Conservation (phyloP, 306 rosid genomes). For the Lablab purpureus region DNA sequence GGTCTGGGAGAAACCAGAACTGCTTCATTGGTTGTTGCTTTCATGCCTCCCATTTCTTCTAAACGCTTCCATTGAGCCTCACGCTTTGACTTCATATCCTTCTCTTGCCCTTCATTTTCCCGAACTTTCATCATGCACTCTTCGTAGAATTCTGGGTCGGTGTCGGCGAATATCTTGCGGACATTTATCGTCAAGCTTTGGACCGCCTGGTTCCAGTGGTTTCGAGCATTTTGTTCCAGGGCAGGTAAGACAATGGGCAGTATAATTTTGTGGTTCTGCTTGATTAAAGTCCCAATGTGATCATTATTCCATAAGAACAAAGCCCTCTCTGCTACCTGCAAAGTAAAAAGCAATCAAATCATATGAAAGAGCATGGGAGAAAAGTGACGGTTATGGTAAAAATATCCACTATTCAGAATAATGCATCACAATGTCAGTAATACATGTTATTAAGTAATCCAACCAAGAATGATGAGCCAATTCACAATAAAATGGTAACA, state of each 20-base stretch:
- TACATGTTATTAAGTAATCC: neutral
- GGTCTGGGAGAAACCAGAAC: constrained; percentile 78
- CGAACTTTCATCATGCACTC: constrained; percentile 77
- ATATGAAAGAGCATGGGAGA: constrained; percentile 3
- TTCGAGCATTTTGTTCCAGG: constrained; percentile 73
- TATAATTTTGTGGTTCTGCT: constrained; percentile 75
- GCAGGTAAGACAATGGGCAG: constrained; percentile 92
- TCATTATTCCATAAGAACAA: constrained; percentile 95
- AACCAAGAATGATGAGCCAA: constrained; percentile 12
- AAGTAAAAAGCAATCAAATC: constrained; percentile 39
- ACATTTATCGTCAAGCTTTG: constrained; percentile 88
- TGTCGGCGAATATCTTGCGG: constrained; percentile 81
- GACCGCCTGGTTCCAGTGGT: constrained; percentile 96
- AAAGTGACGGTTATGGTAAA: neutral
- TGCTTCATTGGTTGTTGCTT: constrained; percentile 71
- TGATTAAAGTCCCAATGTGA: constrained; percentile 80
- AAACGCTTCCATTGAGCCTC: constrained; percentile 84
- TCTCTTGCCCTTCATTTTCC: constrained; percentile 75
- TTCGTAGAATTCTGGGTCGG: constrained; percentile 76
- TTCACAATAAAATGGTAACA: neutral
- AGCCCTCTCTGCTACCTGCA: constrained; percentile 97
- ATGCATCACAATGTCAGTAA: constrained; percentile 18
- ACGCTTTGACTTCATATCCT: constrained; percentile 59
- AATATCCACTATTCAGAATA: constrained; percentile 14
- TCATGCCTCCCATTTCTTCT: constrained; percentile 89